These are phyloP conservation scores for Sesbania bispinosa DNA, from an alignment of 306 rosid genomes.

Conservation along the genomic window DNA sequence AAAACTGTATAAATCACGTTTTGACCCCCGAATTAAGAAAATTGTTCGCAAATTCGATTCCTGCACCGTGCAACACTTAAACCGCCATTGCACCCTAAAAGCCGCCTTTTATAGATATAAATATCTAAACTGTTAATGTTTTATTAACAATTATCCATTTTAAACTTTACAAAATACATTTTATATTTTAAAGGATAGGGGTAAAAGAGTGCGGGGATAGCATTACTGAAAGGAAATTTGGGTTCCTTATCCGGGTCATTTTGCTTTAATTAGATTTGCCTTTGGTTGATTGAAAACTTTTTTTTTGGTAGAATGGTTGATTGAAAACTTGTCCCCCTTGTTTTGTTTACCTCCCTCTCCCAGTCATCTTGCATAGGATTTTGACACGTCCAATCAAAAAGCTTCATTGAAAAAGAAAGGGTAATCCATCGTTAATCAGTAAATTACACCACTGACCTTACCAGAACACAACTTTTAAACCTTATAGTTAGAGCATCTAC, in stretches of 20 bases:
- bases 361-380: background rate
- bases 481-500: no score
- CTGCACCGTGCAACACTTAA: no score
- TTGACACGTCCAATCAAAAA: background rate
- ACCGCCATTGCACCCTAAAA: no score
- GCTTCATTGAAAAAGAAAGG: background rate
- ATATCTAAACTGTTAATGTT: background rate
- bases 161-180: background rate
- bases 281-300: conserved; percentile 20
- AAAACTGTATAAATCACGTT: no score
- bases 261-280: conserved; percentile 16
- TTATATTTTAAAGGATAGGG: background rate
- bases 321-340: background rate
- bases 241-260: background rate
- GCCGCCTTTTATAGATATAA: background rate
- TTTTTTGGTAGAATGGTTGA: no score
- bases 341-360: background rate
- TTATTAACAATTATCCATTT: background rate
- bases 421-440: background rate
- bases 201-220: background rate
- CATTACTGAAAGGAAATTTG: background rate
- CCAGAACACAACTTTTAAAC: no score
- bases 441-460: background rate
- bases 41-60: no score
- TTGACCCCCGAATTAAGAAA: no score